phyloP scores from a whole-genome alignment of 148 eudicot species.

The Dianthus caryophyllus region DNA sequence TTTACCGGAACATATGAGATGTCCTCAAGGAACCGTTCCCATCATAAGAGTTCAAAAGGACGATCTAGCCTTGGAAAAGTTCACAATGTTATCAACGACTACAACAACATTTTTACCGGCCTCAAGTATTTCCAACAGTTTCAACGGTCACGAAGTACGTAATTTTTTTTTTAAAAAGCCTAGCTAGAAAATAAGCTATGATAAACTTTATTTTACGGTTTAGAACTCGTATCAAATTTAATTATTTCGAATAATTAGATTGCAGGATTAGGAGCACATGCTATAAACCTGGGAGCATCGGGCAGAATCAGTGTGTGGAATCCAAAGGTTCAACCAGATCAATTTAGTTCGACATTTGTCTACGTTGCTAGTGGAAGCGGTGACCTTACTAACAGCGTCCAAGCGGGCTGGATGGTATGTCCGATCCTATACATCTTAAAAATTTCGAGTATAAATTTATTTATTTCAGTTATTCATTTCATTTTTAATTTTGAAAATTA shows the following conservation, averaged over 20 bases:
- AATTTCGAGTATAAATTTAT: too few relatives aligned
- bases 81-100: neutral
- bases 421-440: too few relatives aligned
- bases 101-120: neutral
- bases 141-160: conserved; percentile 7
- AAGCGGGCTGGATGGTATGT: conserved; percentile 23
- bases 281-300: neutral
- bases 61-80: conserved; percentile 12
- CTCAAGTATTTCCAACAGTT: neutral
- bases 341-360: conserved; percentile 6
- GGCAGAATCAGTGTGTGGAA: conserved; percentile 17
- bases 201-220: neutral
- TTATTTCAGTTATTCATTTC: too few relatives aligned
- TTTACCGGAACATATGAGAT: conserved; percentile 4
- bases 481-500: too few relatives aligned
- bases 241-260: neutral
- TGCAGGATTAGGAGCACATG: neutral
- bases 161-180: neutral
- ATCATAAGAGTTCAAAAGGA: conserved; percentile 12
- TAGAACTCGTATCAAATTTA: neutral
- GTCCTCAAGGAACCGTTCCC: conserved; percentile 22
- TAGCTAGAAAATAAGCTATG: too few relatives aligned
- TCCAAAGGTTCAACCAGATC: conserved; percentile 10
- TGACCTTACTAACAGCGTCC: neutral
- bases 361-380: conserved; percentile 8